These are phyloP conservation scores for Wilcoxina mikolae DNA, from an alignment of 495 filamentous ascomycete genomes.

Conservation along the genomic window DNA sequence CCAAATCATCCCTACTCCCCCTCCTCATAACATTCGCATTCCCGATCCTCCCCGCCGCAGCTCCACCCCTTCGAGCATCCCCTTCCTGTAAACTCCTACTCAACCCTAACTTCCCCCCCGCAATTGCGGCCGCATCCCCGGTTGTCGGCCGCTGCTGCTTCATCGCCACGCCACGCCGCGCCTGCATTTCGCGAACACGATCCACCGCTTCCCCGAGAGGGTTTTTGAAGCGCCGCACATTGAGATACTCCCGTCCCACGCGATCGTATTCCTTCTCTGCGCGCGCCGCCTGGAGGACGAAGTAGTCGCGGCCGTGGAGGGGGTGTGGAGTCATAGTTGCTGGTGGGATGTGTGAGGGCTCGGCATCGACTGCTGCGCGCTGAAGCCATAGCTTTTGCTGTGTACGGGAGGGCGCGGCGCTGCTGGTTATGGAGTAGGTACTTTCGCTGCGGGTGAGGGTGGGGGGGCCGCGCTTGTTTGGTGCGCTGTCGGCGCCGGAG, in stretches of 20 bases:
- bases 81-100: slow-evolving; percentile 33
- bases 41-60: not conserved
- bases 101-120: slow-evolving; percentile 27
- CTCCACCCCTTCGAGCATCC: too few species aligned
- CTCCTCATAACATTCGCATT: not conserved
- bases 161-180: slow-evolving; percentile 33
- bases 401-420: slow-evolving; percentile 36
- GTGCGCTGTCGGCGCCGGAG: slow-evolving; percentile 4
- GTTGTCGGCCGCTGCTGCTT: too few species aligned
- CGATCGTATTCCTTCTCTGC: slow-evolving; percentile 44
- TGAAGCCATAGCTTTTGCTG: slow-evolving; percentile 61
- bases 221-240: slow-evolving; percentile 52
- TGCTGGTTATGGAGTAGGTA: slow-evolving; percentile 4
- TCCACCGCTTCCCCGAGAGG: slow-evolving; percentile 44
- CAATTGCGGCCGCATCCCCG: slow-evolving; percentile 18
- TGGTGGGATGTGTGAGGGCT: too few species aligned
- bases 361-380: slow-evolving; percentile 47
- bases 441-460: slow-evolving; percentile 1
- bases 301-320: not conserved
- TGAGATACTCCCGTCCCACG: slow-evolving; percentile 49
- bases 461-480: not conserved
- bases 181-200: slow-evolving; percentile 37
- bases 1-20: not conserved
- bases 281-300: slow-evolving; percentile 22
- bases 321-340: slow-evolving; percentile 26